Evolutionary conservation across 192 early-diverging fungal genomes (phyloP).

Genomic region (Neocallimastix lanati): DNA sequence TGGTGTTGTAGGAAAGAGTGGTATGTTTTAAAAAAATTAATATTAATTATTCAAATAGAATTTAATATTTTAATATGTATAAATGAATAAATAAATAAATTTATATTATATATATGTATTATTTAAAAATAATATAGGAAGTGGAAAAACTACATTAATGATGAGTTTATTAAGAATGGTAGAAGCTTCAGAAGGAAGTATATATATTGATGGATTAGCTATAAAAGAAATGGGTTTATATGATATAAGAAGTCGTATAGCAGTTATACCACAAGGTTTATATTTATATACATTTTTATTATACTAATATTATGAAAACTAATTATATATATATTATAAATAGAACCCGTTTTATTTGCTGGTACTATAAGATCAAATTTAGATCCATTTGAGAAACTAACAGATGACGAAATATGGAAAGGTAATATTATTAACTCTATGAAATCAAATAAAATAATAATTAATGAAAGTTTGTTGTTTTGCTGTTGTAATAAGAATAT

Average conservation of each 20-base stretch:
- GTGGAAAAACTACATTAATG: constrained; percentile 6
- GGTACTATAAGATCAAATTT: constrained; percentile 71
- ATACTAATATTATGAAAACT: too few relatives aligned
- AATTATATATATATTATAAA: too few relatives aligned
- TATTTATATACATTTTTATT: too few relatives aligned
- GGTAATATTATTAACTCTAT: constrained; percentile 2
- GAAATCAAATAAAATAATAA: too few relatives aligned
- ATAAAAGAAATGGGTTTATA: constrained; percentile 30
- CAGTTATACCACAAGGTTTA: constrained; percentile 80
- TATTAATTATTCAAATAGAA: too few relatives aligned
- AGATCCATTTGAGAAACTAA: constrained; percentile 47
- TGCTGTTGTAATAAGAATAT: too few relatives aligned
- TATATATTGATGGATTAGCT: constrained; percentile 58
- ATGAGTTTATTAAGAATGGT: constrained; percentile 28
- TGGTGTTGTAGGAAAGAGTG: background rate
- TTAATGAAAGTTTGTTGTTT: too few relatives aligned
- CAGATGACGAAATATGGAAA: constrained; percentile 45
- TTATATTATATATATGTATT: too few relatives aligned
- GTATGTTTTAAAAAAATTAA: background rate
- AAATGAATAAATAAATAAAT: too few relatives aligned
- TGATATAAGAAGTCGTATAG: constrained; percentile 40
- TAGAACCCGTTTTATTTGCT: constrained; percentile 23
- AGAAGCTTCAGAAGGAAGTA: constrained; percentile 23
- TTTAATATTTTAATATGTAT: too few relatives aligned
- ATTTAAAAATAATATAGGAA: too few relatives aligned